Evolutionary conservation across 192 early-diverging fungal species (phyloP), one percentile per base, ranked within the genome.

Genomic region (Coemansia sp.): DNA sequence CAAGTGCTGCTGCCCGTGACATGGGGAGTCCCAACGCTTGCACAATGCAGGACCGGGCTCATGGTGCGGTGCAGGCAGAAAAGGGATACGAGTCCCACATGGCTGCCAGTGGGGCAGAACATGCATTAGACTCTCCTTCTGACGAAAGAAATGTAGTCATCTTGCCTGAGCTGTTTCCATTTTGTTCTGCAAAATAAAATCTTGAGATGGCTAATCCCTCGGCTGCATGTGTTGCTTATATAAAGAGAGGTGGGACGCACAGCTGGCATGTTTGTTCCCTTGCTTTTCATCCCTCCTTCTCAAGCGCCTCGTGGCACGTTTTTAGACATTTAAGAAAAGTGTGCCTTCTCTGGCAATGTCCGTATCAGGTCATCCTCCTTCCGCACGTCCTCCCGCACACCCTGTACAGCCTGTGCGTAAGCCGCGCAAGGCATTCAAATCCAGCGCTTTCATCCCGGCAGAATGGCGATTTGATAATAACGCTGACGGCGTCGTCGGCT

Each of bases 391-490:
- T 49, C 17, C 9, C 7, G n/a, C 46, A 15, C 15, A 15, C 4
- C 6, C 17, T 14, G 40, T 14, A 26, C 25, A 26, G 24, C 25
- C 58, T 5, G 44, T 23, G 9, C 21, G 21, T 34, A 60, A 67
- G 65, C 40, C 42, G 51, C 58, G 51, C 17, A 64, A 67, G 17
- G 66, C 44, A 17, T 42, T 76, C 38, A 76, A 57, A 44, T 76
- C 73, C n/a, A 76, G 73, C 57, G 73, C 68, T 2, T 70, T 76
- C 31, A 56, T 76, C 17, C 73, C 73, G 17, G 37, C 56, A 5
- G 56, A 70, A 12, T 76, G 73, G 74, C 64, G 64, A 23, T 18
- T 76, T 28, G 57, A 63, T n/a, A 61, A 64, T 57, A 63, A 59
- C 42, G 58, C 48, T 10, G 53, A 25, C 25, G 65, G 68, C 12